Base-by-base conservation (phyloP, 2,329 filamentous ascomycete genomes). In the Geosmithia morbida region DNA sequence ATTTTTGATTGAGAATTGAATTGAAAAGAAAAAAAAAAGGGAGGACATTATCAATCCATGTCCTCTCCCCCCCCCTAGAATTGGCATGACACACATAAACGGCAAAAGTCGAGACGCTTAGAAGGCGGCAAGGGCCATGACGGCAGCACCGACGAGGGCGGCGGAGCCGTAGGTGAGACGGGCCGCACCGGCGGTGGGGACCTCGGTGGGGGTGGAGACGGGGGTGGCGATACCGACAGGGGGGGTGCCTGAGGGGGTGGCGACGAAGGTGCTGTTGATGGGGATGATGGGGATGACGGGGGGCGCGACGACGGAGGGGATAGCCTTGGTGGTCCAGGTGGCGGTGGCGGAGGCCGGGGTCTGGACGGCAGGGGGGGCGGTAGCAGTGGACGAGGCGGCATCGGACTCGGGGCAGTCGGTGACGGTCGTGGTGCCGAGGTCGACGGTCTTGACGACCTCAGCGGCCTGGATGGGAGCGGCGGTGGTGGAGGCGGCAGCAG, bases 61-160 rank as follows among this genome's bases (percentile, higher is more conserved):
- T n/a, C n/a, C n/a, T n/a, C n/a, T n/a, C n/a, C n/a, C n/a, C 22
- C 8, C 22, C 22, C 22, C 22, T 26, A 26, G n/a, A n/a, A n/a
- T n/a, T 26, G 22, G 8, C 22, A 26, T 26, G 22, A 26, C 22
- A 26, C 22, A 26, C 22, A 26, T 26, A 26, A 26, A 26, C 22
- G 22, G 22, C 22, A 26, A 26, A 8, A 26, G 4, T 26, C 22
- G 22, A 26, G 4, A 8, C 44, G 48, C 57, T 69, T 66, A 72
- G 59, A 71, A 59, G 55, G 65, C 67, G 46, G 72, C 51, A 51
- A 63, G 51, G 50, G 67, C 67, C 51, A 66, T 58, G 51, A 63
- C 62, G 22, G 70, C 54, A 54, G 63, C 66, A 52, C 59, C 66
- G 48, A 68, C 45, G 20, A 66, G 52, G 50, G 63, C 64, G 46